These are phyloP conservation scores for Clausena lansium DNA, from an alignment of 345 rosid genomes.

Conservation along the genomic window DNA sequence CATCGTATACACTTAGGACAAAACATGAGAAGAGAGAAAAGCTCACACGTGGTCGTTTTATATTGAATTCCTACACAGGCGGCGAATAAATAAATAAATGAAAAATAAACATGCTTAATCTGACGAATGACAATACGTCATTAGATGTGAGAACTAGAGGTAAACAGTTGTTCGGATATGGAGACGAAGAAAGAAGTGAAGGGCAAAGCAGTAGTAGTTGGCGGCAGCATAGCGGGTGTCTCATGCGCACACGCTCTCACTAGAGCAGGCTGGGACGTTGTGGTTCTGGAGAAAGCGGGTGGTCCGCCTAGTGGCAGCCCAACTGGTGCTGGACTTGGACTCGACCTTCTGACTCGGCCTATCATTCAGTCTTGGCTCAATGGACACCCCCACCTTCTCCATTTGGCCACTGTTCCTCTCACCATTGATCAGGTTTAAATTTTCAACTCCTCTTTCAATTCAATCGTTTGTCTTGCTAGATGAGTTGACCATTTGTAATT, in stretches of 20 bases:
- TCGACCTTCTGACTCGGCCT: conserved; percentile 46
- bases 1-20: no score
- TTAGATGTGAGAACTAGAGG: background rate
- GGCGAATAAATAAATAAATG: background rate
- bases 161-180: conserved; percentile 15
- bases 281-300: conserved; percentile 57
- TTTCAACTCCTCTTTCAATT: background rate
- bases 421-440: conserved; percentile 48
- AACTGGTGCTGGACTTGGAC: conserved; percentile 77
- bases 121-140: background rate
- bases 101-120: background rate
- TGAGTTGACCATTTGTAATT: background rate
- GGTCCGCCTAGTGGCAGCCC: conserved; percentile 68
- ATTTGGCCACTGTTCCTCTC: conserved; percentile 50
- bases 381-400: conserved; percentile 38
- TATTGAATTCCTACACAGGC: background rate
- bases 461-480: background rate
- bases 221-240: conserved; percentile 82
- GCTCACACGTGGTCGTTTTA: background rate
- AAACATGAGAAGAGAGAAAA: background rate
- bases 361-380: conserved; percentile 63
- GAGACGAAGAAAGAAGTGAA: conserved; percentile 13
- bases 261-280: conserved; percentile 64
- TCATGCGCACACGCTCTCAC: conserved; percentile 70
- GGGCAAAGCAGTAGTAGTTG: conserved; percentile 56